Evolutionary conservation across 768 basidiomycete species (phyloP).

Genomic region (Termitomyces eurrhizus): DNA sequence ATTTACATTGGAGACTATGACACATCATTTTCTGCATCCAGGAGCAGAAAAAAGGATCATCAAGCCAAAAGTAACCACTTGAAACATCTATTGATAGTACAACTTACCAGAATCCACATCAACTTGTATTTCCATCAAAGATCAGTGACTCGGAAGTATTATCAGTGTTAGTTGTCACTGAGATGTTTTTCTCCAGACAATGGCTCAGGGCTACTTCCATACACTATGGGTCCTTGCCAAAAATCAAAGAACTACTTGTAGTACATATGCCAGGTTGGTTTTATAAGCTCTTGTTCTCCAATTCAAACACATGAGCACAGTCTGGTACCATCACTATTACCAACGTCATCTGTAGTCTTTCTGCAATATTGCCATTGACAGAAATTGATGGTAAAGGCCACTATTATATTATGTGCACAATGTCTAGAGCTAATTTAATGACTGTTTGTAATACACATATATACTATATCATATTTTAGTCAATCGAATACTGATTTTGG

Average conservation of each 20-base stretch:
- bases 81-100: not conserved
- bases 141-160: too few species aligned
- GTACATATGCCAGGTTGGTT: too few species aligned
- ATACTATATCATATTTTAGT: not conserved
- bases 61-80: not conserved
- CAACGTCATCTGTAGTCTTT: not conserved
- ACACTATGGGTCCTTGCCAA: not conserved
- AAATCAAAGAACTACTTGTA: not conserved
- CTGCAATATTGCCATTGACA: not conserved
- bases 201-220: not conserved
- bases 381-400: not conserved
- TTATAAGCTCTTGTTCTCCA: not conserved
- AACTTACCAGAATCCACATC: too few species aligned
- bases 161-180: not conserved
- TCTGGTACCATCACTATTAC: not conserved
- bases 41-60: not conserved
- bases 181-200: not conserved
- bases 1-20: not conserved
- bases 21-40: not conserved
- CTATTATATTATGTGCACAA: not conserved
- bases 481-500: not conserved
- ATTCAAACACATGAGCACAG: not conserved
- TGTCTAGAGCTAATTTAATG: not conserved
- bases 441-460: not conserved
- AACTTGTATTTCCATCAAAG: too few species aligned